A percentile compares a stretch with the other conserved stretches of the same genome.
phyloP scores from a whole-genome alignment of 192 early-diverging fungal species.

The Backusella liffmaniae region DNA sequence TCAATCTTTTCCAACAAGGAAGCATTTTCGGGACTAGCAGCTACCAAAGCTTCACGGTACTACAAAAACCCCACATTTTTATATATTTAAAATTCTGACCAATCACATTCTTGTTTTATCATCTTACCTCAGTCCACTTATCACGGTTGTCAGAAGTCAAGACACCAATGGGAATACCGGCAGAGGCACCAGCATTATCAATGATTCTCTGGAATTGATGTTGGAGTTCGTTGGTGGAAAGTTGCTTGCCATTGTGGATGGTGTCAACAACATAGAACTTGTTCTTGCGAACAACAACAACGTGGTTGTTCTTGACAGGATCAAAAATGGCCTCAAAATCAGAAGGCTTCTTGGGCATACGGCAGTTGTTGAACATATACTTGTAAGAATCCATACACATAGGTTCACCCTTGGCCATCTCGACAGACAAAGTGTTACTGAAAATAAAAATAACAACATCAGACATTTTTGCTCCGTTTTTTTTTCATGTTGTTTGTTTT shows the following conservation, averaged over 20 bases:
- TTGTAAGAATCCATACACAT: slow-evolving; percentile 91
- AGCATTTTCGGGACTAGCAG: slow-evolving; percentile 68
- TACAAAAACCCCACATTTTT: slow-evolving; percentile 21
- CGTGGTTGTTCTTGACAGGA: slow-evolving; percentile 75
- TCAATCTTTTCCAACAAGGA: slow-evolving; percentile 81
- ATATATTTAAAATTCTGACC: neutral
- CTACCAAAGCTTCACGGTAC: slow-evolving; percentile 63
- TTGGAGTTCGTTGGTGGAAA: slow-evolving; percentile 85
- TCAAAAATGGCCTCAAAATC: slow-evolving; percentile 78
- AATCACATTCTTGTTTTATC: neutral
- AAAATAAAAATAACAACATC: neutral
- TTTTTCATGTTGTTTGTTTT: neutral
- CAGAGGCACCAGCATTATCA: slow-evolving; percentile 58
- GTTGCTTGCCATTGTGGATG: slow-evolving; percentile 71
- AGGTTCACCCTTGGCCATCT: slow-evolving; percentile 75
- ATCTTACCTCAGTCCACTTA: slow-evolving; percentile 77
- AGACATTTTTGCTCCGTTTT: neutral
- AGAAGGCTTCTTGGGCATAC: slow-evolving; percentile 83
- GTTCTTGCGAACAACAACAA: slow-evolving; percentile 88
- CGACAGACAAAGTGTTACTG: slow-evolving; percentile 70
- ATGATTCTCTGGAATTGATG: slow-evolving; percentile 72
- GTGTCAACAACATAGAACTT: slow-evolving; percentile 84
- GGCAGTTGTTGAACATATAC: slow-evolving; percentile 96
- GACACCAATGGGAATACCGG: slow-evolving; percentile 76
- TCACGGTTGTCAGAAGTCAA: slow-evolving; percentile 94